Evolutionary conservation across 2,329 filamentous ascomycete genomes (phyloP).

Genomic region (Pseudogymnoascus sp.): DNA sequence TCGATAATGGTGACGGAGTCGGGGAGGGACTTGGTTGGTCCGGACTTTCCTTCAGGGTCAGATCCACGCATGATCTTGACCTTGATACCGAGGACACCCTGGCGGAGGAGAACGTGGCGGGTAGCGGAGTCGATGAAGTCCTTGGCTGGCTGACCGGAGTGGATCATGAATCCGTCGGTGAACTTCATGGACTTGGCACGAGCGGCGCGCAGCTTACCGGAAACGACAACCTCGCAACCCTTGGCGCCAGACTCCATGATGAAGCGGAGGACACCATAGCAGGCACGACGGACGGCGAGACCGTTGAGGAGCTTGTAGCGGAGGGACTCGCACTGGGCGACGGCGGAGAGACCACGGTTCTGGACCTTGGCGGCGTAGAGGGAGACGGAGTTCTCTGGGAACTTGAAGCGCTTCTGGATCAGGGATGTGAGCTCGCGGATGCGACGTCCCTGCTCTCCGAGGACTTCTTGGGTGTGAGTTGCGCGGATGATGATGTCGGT

Average conservation of each 20-base stretch:
- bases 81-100: conserved; percentile 99
- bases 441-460: conserved; percentile 98
- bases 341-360: conserved; percentile 98
- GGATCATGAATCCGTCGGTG: conserved; percentile 99
- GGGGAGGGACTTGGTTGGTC: conserved; percentile 92
- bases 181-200: conserved; percentile 99
- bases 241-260: conserved; percentile 99
- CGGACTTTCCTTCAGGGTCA: conserved; percentile 98
- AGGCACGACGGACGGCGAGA: conserved; percentile 94
- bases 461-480: conserved; percentile 99
- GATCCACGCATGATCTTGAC: conserved; percentile 99
- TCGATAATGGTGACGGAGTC: conserved; percentile 99
- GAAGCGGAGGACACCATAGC: conserved; percentile 99
- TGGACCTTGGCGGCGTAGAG: conserved; percentile 99
- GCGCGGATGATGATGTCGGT: conserved; percentile 99
- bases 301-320: conserved; percentile 99
- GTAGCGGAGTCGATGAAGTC: conserved; percentile 99
- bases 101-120: conserved; percentile 98
- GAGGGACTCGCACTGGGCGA: conserved; percentile 99
- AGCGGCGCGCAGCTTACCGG: conserved; percentile 96
- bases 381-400: conserved; percentile 99
- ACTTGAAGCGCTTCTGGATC: conserved; percentile 99
- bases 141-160: conserved; percentile 98
- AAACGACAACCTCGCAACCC: conserved; percentile 99
- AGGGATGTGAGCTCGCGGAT: conserved; percentile 99